Base-by-base conservation (phyloP, 129 eudicot genomes). In the Ambrosia artemisiifolia region DNA sequence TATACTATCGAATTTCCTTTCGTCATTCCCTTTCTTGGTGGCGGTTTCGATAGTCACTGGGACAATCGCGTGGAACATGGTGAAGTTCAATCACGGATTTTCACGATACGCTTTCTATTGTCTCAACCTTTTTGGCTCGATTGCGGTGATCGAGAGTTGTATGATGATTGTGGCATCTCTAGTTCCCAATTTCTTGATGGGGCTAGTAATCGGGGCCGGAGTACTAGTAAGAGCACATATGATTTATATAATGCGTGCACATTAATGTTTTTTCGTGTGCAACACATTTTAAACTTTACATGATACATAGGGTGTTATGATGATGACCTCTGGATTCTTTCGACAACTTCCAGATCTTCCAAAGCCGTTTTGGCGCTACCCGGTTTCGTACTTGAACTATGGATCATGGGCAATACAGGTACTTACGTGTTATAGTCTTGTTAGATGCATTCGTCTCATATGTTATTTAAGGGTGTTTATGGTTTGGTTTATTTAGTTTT, bases 391-490 rank as follows among this genome's bases (percentile, higher is more conserved):
- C 44, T 65, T 91, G 28, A 85, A 88, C 53, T 91, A 87, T 19
- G 91, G 89, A 44, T 82, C 97, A 63, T 91, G 97, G 97, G 79
- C 91, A 17, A 38, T 91, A 30, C 95, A 91, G 95, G 97, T 91
- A 82, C 47, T 64, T 34, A 7, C 48, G 2, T 42, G 42, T 61
- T 5, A 20, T 6, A 30, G 5, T 19, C 7, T 18, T 17, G 57
- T 34, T 20, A 17, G 7, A 7, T 53, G 9, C 16, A 17, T 30
- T 18, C 46, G 3, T 24, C 3, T 30, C 13, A 0, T 53, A 2
- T 53, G 10, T 53, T 49, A 11, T 46, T 48, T 48, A 4, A 3
- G 18, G 17, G 54, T 14, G 19, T 48, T 14, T 3, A 48, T 54
- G 34, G 32, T 54, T 2, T 19, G 5, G 12, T 54, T 18, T 2